A percentile compares a stretch with the other conserved stretches of the same genome.
These are phyloP conservation scores for Naegleria gruberi DNA, from an alignment of 208 protist genomes.

Conservation along the genomic window DNA sequence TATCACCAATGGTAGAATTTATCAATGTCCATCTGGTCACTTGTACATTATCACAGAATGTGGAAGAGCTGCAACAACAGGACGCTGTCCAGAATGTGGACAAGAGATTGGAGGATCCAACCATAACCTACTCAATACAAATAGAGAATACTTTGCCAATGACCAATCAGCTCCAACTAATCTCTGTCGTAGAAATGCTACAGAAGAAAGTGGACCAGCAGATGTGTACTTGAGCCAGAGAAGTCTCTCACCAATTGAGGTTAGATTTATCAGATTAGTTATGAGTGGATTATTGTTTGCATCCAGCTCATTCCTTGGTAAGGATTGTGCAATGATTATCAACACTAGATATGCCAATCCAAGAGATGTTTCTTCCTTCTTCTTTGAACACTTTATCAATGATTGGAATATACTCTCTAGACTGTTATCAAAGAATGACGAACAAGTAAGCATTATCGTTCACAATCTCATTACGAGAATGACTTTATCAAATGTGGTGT, in stretches of 20 bases:
- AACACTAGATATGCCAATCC: background rate
- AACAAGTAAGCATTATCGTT: background rate
- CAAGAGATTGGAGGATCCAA: background rate
- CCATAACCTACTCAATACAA: background rate
- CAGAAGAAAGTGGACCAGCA: background rate
- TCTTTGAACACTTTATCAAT: background rate
- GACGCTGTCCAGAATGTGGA: background rate
- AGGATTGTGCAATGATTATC: background rate
- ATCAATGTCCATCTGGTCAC: conserved; percentile 1
- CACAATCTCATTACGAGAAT: background rate
- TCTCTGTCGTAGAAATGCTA: background rate
- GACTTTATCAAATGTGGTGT: background rate
- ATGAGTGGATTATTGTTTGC: background rate
- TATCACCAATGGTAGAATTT: background rate
- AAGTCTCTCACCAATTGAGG: background rate
- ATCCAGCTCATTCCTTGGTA: background rate
- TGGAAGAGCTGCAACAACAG: background rate
- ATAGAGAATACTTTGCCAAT: background rate
- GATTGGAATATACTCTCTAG: background rate
- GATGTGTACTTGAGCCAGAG: background rate
- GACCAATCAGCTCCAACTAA: background rate
- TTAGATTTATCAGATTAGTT: background rate
- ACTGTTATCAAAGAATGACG: background rate
- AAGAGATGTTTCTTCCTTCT: background rate
- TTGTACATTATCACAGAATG: background rate